Base-by-base conservation (phyloP, 2,329 filamentous ascomycete genomes). In the Talaromyces sp. region DNA sequence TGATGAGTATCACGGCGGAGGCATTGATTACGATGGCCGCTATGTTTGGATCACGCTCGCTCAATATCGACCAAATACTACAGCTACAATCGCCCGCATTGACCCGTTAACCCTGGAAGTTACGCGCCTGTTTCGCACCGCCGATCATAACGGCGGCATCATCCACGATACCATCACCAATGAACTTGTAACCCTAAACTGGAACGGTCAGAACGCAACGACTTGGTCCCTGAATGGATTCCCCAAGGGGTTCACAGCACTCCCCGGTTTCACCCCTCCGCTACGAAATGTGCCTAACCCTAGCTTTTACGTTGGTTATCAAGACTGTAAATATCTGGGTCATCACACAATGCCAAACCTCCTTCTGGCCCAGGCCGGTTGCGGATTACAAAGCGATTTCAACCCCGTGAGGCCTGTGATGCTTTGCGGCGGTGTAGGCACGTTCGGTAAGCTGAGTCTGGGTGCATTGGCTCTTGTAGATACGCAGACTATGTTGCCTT, bases 281-380 rank as follows among this genome's bases (percentile, higher is more conserved):
- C 39, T 60, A 25, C 58, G 50, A 5, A 60, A 63, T 13, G 62
- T 66, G 6, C 59, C 63, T 6, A 79, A 80, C 52, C 77, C 77
- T 0, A 74, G 69, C 36, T 72, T 77, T 62, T 80, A 73, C 64
- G 65, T 77, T 56, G 79, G 80, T 60, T 80, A 80, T 63, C 78
- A 81, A 65, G 79, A 81, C 69, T 81, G 78, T 68, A 81, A 81
- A 63, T 80, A 75, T 65, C 67, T 81, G 0, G 79, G 78, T 3
- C 73, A 72, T 61, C 71, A 73, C 13, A 60, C 63, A 9, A 60
- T 67, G 5, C 76, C 77, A 50, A 62, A 62, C n/a, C 28, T 61
- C 21, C 22, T 57, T 15, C 41, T 37, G 2, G 21, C 28, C 15
- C 53, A 57, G 19, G 21, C 28, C 10, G 36, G 19, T 33, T 45